phyloP scores from a whole-genome alignment of 768 basidiomycete genomes.

The Rhizopogon rudus region DNA sequence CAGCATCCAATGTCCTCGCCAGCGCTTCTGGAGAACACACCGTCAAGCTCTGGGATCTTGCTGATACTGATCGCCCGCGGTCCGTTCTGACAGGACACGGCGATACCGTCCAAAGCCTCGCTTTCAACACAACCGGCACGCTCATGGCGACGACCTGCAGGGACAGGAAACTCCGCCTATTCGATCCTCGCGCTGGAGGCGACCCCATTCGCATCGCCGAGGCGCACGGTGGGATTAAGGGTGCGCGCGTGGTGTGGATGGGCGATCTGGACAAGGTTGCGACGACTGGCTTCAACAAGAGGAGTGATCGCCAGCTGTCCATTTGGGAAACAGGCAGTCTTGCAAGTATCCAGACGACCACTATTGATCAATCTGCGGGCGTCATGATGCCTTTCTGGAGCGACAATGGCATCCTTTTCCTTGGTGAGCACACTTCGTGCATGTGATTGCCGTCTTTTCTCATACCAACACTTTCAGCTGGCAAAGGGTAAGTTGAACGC shows the following conservation, averaged over 20 bases:
- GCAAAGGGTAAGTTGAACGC: conserved; percentile 64
- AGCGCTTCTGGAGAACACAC: conserved; percentile 79
- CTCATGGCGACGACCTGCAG: conserved; percentile 85
- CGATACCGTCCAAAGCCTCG: conserved; percentile 83
- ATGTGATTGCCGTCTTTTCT: not conserved
- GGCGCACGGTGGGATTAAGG: conserved; percentile 92
- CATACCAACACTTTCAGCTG: conserved; percentile 41
- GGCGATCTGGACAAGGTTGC: conserved; percentile 85
- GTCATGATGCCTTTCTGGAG: conserved; percentile 98
- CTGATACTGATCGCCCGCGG: conserved; percentile 59
- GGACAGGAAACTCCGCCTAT: conserved; percentile 88
- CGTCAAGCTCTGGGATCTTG: conserved; percentile 90
- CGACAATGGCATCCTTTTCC: conserved; percentile 88
- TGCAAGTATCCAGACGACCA: conserved; percentile 68
- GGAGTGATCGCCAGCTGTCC: conserved; percentile 88
- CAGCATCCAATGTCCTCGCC: conserved; percentile 82
- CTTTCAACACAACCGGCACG: conserved; percentile 79
- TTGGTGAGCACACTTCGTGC: conserved; percentile 35
- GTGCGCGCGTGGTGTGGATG: conserved; percentile 85
- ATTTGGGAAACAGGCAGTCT: conserved; percentile 87
- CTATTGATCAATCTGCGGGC: conserved; percentile 86
- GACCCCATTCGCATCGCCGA: conserved; percentile 82
- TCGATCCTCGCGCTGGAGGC: conserved; percentile 79
- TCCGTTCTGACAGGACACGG: conserved; percentile 66
- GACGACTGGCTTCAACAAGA: conserved; percentile 95